These are phyloP conservation scores for Albizia julibrissin DNA, from an alignment of 306 rosid species.

Conservation along the genomic window DNA sequence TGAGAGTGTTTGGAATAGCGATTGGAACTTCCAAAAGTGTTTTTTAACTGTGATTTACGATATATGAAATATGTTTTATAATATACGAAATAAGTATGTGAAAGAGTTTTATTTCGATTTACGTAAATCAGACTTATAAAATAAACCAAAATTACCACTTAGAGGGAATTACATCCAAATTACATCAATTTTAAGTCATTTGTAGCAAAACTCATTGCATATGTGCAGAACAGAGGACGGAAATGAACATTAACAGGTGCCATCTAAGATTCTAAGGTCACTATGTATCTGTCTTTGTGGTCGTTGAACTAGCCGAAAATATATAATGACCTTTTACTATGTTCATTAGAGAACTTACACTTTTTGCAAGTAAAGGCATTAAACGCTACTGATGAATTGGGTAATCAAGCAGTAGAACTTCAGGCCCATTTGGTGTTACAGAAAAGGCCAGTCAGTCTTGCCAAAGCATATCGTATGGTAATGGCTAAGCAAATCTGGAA, in stretches of 20 bases:
- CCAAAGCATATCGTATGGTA: conserved; percentile 87
- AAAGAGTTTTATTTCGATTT: too few relatives aligned
- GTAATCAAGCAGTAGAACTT: conserved; percentile 85
- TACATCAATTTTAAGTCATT: conserved; percentile 72
- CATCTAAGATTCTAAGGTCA: conserved; percentile 8
- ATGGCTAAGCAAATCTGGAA: conserved; percentile 74
- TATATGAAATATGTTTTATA: too few relatives aligned
- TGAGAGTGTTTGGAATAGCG: too few relatives aligned
- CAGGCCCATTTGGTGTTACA: conserved; percentile 69
- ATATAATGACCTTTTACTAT: not conserved
- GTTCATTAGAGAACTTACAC: conserved; percentile 53
- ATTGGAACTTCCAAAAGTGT: too few relatives aligned
- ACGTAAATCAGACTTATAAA: too few relatives aligned
- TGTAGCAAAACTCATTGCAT: conserved; percentile 82
- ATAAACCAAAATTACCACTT: too few relatives aligned
- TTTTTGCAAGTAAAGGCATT: conserved; percentile 83
- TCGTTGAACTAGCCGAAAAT: not conserved
- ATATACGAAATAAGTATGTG: too few relatives aligned
- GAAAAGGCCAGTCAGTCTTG: conserved; percentile 85
- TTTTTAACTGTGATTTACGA: too few relatives aligned
- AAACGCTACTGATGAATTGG: conserved; percentile 84
- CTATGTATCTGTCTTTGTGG: conserved; percentile 11
- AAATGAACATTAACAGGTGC: conserved; percentile 17
- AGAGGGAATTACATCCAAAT: too few relatives aligned
- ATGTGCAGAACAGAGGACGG: conserved; percentile 48